Percentiles rank a stretch among this genome's conserved stretches.
These are phyloP conservation scores for Cicer pinnatifidum DNA, from an alignment of 306 rosid genomes.

Conservation along the genomic window DNA sequence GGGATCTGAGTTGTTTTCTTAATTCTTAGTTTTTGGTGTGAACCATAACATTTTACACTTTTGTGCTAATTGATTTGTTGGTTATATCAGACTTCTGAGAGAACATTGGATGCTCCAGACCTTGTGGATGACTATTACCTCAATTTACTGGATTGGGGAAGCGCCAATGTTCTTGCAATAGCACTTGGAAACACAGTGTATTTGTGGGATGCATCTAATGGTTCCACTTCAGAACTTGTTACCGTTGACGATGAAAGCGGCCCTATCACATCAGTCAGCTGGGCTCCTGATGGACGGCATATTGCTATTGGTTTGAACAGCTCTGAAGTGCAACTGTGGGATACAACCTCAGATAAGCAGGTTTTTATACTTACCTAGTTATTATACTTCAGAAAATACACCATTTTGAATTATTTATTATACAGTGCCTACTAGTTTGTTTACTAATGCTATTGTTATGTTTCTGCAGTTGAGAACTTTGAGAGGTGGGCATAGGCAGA, in stretches of 20 bases:
- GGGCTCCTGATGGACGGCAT: slow-evolving; percentile 91
- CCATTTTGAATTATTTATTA: background rate
- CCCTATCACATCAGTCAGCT: slow-evolving; percentile 72
- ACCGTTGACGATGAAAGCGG: slow-evolving; percentile 78
- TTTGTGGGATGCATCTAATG: slow-evolving; percentile 72
- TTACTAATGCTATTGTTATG: slow-evolving; percentile 25
- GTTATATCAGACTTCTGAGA: slow-evolving; percentile 67
- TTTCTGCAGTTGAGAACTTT: slow-evolving; percentile 69
- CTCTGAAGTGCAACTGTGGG: slow-evolving; percentile 85
- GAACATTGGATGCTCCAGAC: slow-evolving; percentile 89
- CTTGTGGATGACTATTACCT: slow-evolving; percentile 82
- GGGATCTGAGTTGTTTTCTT: background rate
- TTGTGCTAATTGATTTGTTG: slow-evolving; percentile 22
- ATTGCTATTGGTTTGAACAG: slow-evolving; percentile 78
- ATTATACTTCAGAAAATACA: background rate
- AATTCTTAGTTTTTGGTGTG: background rate
- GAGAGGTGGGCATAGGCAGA: slow-evolving; percentile 70
- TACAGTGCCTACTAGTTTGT: background rate
- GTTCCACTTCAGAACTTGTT: slow-evolving; percentile 80
- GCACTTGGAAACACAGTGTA: slow-evolving; percentile 81
- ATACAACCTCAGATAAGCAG: slow-evolving; percentile 64
- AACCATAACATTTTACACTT: background rate
- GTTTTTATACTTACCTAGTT: slow-evolving; percentile 40
- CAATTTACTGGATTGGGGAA: slow-evolving; percentile 84
- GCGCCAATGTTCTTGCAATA: slow-evolving; percentile 77